Evolutionary conservation across 2,329 filamentous ascomycete species (phyloP), one percentile per base, ranked within the genome.

Genomic region (Massarina eburnea): DNA sequence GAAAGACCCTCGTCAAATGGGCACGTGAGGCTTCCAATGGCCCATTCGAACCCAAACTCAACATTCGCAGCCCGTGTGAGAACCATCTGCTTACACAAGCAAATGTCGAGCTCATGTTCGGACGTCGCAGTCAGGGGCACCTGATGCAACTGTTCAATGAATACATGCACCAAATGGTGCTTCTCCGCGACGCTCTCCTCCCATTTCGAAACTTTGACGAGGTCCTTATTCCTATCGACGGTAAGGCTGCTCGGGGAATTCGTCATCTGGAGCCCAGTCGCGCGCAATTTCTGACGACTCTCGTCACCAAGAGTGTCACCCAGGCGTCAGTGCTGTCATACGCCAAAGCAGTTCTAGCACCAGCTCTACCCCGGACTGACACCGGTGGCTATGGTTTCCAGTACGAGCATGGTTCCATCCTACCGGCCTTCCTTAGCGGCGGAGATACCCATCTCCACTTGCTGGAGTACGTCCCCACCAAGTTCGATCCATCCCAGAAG

Each of bases 201-300:
- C 55, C 54, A 10, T 58, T 58, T 39, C 38, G 49, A 34, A 58
- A 57, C 39, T 58, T 50, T 26, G 51, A 49, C n/a, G 54, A 58
- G n/a, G 54, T 58, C 41, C 10, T 40, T 12, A 35, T 45, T 21
- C 35, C 22, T n/a, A 32, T 62, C 3, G 18, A 33, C 50, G 39
- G 10, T 47, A 8, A 51, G 30, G 19, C 27, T 34, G 51, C 18
- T 19, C 17, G 35, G 14, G 35, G 35, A 8, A 38, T 38, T 9
- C 35, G 35, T 21, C 35, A 38, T 21, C 18, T 22, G 18, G 35
- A 38, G 18, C 18, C 18, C 35, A 22, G 18, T n/a, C 35, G 21
- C 15, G 18, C 35, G 4, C 18, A 20, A 8, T 38, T 21, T 24
- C 35, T 38, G 18, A 22, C 35, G 35, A 22, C 18, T 9, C 18